phyloP scores from a whole-genome alignment of 805 yeast species.

The Lachancea quebecensis region DNA sequence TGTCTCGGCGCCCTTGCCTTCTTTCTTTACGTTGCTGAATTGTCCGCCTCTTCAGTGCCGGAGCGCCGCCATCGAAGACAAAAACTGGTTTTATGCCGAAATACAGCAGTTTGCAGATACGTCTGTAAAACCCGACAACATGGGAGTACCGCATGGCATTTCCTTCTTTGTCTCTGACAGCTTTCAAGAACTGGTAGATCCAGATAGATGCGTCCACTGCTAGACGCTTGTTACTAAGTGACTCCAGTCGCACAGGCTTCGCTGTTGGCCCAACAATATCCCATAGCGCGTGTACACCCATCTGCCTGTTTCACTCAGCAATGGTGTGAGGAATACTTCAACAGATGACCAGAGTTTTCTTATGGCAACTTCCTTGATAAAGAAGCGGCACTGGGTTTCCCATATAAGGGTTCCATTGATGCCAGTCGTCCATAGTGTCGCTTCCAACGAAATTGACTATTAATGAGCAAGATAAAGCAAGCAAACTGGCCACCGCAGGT shows the following conservation, averaged over 20 bases:
- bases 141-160: constrained; percentile 72
- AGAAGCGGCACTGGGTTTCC: not conserved
- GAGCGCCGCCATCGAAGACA: constrained; percentile 95
- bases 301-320: constrained; percentile 21
- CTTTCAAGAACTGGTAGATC: constrained; percentile 95
- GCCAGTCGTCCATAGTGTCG: no score
- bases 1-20: constrained; percentile 66
- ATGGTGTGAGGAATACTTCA: not conserved
- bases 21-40: constrained; percentile 65
- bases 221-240: constrained; percentile 65
- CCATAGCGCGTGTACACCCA: constrained; percentile 98
- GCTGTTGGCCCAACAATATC: constrained; percentile 84
- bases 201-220: constrained; percentile 99
- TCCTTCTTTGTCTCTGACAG: constrained; percentile 84
- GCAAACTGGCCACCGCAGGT: no score
- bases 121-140: constrained; percentile 88
- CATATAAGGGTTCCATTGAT: no score
- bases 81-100: constrained; percentile 85
- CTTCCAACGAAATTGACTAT: no score
- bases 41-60: constrained; percentile 71
- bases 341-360: not conserved
- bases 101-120: constrained; percentile 83
- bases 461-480: no score
- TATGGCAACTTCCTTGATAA: not conserved
- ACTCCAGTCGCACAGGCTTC: constrained; percentile 81